Base-by-base conservation (phyloP, 768 basidiomycete species). In the Steccherinum ochraceum region DNA sequence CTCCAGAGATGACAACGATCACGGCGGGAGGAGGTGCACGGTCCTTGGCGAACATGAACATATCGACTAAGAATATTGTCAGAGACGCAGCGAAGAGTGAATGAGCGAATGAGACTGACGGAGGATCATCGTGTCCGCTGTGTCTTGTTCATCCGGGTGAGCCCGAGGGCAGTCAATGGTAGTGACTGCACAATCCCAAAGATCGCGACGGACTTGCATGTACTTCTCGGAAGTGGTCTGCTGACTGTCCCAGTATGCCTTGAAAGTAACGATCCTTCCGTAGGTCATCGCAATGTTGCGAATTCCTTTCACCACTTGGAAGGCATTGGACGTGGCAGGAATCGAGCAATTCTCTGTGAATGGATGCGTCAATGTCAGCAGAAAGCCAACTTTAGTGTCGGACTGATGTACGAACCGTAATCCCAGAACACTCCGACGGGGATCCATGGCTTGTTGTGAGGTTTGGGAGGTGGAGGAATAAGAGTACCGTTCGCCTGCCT, bases 11-110 rank as follows among this genome's bases (percentile, higher is more conserved):
- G 30, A 88, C 68, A 41, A 86, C 64, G 56, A 84, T 66, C 13
- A 82, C 83, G 23, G 75, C 59, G 11, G 35, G 11, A 11, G 35
- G n/a, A 11, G 35, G 35, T 2, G 72, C 67, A 55, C 77, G 75
- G 65, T 86, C 84, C 58, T 83, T 75, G n/a, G 80, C 83, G 61
- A 79, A 77, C 5, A 77, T 71, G 51, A 87, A 66, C 73, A 87
- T 80, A 58, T 87, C 86, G 44, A 82, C 85, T 85, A 19, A 41
- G 44, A 30, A 58, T 54, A 46, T 63, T 58, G 61, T 66, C 65
- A 44, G 65, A 46, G 42, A 3, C 16, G 23, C 0, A 21, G 46
- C 35, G 47, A 24, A 44, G 41, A 41, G 27, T 10, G 16, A 40
- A 25, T 12, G 19, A 26, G 5, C n/a, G 4, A 11, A 27, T 3